phyloP scores from a whole-genome alignment of 306 rosid species.

The Inga laurina region DNA sequence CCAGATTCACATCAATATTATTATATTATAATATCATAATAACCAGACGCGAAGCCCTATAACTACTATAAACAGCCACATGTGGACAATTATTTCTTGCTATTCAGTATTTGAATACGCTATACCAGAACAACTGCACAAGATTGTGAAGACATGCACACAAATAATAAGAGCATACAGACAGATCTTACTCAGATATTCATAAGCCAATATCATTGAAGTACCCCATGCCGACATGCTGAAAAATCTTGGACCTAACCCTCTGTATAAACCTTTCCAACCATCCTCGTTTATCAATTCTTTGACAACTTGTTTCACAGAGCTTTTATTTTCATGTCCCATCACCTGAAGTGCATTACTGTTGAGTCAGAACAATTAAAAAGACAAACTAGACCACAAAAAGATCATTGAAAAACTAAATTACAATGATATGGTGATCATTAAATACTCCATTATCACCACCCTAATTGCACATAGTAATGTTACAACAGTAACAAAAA shows the following conservation, averaged over 20 bases:
- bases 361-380: constrained; percentile 28
- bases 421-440: background rate
- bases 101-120: constrained; percentile 16
- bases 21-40: constrained; percentile 5
- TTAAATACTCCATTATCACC: constrained; percentile 3
- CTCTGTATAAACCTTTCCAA: constrained; percentile 90
- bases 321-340: constrained; percentile 63
- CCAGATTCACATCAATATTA: background rate
- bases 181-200: constrained; percentile 74
- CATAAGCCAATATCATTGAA: constrained; percentile 88
- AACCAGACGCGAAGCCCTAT: background rate
- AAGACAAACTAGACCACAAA: constrained; percentile 14
- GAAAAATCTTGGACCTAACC: constrained; percentile 92
- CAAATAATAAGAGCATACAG: constrained; percentile 7
- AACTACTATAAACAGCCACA: background rate
- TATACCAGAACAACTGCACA: constrained; percentile 16
- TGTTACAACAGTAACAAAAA: background rate
- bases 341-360: constrained; percentile 56
- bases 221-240: constrained; percentile 98
- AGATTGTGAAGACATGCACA: background rate
- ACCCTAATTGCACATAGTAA: background rate
- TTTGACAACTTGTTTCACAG: constrained; percentile 76
- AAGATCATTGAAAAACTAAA: constrained; percentile 1
- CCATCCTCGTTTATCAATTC: constrained; percentile 79
- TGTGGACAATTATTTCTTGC: background rate